Conservation (phyloP, 805 yeast genomes). For the Pichia insulana region DNA sequence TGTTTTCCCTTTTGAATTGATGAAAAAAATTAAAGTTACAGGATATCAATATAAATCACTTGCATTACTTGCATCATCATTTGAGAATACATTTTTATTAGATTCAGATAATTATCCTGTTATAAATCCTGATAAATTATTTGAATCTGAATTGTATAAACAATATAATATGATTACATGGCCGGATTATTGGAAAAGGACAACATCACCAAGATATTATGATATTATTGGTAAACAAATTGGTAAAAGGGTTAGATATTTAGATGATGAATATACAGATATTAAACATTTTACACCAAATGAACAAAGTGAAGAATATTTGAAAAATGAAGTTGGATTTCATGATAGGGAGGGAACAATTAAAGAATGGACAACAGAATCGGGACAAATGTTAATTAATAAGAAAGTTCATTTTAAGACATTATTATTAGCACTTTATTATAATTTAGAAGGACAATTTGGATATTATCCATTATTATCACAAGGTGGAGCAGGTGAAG, state of each 20-base stretch:
- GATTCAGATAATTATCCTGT: slow-evolving; percentile 41
- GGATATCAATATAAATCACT: slow-evolving; percentile 36
- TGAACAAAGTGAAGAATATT: slow-evolving; percentile 16
- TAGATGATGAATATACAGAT: slow-evolving; percentile 19
- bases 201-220: slow-evolving; percentile 51
- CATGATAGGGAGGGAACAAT: slow-evolving; percentile 55
- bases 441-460: slow-evolving; percentile 50
- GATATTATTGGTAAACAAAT: slow-evolving; percentile 41
- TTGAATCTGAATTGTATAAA: slow-evolving; percentile 36
- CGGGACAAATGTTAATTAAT: slow-evolving; percentile 52
- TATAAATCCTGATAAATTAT: slow-evolving; percentile 41
- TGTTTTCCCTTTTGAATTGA: slow-evolving; percentile 25
- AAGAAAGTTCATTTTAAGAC: slow-evolving; percentile 46
- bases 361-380: slow-evolving; percentile 54
- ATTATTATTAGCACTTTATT: slow-evolving; percentile 46
- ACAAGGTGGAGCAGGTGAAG: slow-evolving; percentile 58
- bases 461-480: slow-evolving; percentile 45
- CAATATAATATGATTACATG: slow-evolving; percentile 46
- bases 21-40: slow-evolving; percentile 17
- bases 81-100: slow-evolving; percentile 35
- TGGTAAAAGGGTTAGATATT: slow-evolving; percentile 29
- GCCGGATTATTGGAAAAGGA: slow-evolving; percentile 70
- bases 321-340: slow-evolving; percentile 31
- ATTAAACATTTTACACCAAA: slow-evolving; percentile 23
- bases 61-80: slow-evolving; percentile 40